Conservation (phyloP, 768 basidiomycete species). For the Naganishia kalamii region DNA sequence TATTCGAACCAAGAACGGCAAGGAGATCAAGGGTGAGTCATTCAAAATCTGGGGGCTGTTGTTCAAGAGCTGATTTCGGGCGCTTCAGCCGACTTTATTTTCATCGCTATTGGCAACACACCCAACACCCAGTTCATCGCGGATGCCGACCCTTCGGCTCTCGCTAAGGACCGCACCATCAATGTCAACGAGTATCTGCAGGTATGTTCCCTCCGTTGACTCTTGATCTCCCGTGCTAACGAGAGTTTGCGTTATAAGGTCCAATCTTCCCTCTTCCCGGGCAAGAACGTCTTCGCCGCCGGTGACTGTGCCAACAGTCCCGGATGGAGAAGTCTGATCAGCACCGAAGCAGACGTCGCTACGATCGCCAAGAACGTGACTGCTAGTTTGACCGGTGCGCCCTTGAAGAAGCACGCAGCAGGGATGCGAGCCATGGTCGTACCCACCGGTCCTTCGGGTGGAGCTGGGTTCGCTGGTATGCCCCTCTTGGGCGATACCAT, state of each 20-base stretch:
- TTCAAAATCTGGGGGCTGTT: neutral
- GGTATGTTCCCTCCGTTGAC: slow-evolving; percentile 21
- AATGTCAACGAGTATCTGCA: slow-evolving; percentile 31
- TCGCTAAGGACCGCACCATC: slow-evolving; percentile 27
- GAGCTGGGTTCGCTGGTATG: slow-evolving; percentile 21
- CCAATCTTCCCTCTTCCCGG: slow-evolving; percentile 25
- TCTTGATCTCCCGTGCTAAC: neutral
- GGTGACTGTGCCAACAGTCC: slow-evolving; percentile 37
- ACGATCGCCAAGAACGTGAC: slow-evolving; percentile 45
- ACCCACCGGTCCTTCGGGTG: slow-evolving; percentile 10
- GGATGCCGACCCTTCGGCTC: slow-evolving; percentile 30
- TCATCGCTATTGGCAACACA: slow-evolving; percentile 37
- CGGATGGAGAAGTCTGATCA: slow-evolving; percentile 35
- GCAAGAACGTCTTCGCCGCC: slow-evolving; percentile 35
- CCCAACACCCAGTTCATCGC: slow-evolving; percentile 30
- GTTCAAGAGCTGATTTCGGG: neutral
- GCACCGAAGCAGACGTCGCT: slow-evolving; percentile 25
- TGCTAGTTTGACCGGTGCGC: neutral
- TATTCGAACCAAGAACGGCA: slow-evolving; percentile 31
- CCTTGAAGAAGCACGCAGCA: slow-evolving; percentile 20
- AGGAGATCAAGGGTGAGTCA: slow-evolving; percentile 27
- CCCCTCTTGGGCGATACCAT: slow-evolving; percentile 16
- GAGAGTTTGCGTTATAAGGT: slow-evolving; percentile 26
- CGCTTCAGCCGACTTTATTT: slow-evolving; percentile 36
- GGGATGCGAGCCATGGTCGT: slow-evolving; percentile 19